Evolutionary conservation across 345 rosid species (phyloP), one percentile per base, ranked within the genome.

Genomic region (Populus deltoides): DNA sequence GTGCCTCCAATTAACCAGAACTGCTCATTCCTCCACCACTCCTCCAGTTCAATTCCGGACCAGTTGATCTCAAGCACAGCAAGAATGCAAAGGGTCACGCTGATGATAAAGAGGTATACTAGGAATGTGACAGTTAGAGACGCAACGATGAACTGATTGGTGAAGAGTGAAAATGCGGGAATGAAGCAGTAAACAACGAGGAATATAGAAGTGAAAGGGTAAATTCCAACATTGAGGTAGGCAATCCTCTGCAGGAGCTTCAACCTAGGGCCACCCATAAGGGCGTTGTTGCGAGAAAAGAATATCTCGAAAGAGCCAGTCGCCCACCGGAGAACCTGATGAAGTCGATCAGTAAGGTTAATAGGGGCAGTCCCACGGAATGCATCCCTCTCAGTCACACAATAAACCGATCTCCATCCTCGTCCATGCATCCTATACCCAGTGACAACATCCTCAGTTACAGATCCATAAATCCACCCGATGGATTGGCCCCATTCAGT

Each of bases 21-120:
- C 74, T 94, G 98, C 82, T 94, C 98, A 36, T 94, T 92, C 73
- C 98, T 88, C 95, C 98, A 94, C 98, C 98, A 94, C 62, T 92
- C 94, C 72, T 94, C 96, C 8, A 94, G 80, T 25, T 76, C 75
- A 51, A 94, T 85, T 2, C 96, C 94, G 10, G 94, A 89, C 97
- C 97, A 94, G 53, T 90, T 94, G 72, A 92, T 86, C 83, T 94
- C 97, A 12, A 94, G 94, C 53, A 92, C 81, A 0, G 95, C 94
- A 7, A 94, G 85, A 3, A 84, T 81, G 70, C 92, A 89, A 0
- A 94, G 88, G 57, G 94, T 87, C 49, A 90, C 7, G 4, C 94
- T 88, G 83, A 94, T 89, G 6, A 71, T 51, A 67, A 92, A 77
- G 72, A 94, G 90, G 87, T 90, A 91, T 1, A 80, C 66, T 0